Conservation (phyloP, 2,329 filamentous ascomycete genomes). For the Pestalotiopsis sp. region DNA sequence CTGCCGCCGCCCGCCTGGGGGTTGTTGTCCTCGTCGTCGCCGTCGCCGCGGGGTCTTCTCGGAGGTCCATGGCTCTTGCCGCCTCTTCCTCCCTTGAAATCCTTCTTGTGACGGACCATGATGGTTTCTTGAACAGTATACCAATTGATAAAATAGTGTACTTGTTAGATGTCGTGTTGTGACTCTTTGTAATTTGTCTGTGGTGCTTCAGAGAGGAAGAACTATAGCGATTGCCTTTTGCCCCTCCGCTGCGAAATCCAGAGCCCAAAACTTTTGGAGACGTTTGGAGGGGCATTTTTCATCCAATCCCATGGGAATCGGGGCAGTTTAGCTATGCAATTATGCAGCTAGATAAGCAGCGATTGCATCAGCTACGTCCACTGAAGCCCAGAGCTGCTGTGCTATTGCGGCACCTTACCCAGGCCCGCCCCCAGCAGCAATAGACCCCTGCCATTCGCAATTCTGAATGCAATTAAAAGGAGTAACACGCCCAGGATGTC, state of each 20-base stretch:
- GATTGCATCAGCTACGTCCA: not conserved
- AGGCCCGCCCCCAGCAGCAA: too few species aligned
- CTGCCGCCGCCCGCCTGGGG: conserved; percentile 34
- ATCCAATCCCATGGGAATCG: not conserved
- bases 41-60: conserved; percentile 52
- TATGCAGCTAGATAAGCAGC: not conserved
- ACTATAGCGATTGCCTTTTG: not conserved
- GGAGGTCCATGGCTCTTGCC: conserved; percentile 69
- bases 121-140: not conserved
- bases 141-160: not conserved
- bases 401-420: too few species aligned
- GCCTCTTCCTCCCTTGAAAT: conserved; percentile 68
- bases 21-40: conserved; percentile 35
- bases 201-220: not conserved
- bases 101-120: conserved; percentile 98
- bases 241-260: not conserved
- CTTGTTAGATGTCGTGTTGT: not conserved
- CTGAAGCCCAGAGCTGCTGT: too few species aligned
- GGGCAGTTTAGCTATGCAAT: not conserved
- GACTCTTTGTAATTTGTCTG: not conserved
- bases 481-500: not conserved
- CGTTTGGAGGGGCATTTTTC: conserved; percentile 8
- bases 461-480: not conserved
- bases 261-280: not conserved
- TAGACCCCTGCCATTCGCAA: too few species aligned